Conservation (phyloP, 164 flowering plant genomes). For the Sextonia rubra region DNA sequence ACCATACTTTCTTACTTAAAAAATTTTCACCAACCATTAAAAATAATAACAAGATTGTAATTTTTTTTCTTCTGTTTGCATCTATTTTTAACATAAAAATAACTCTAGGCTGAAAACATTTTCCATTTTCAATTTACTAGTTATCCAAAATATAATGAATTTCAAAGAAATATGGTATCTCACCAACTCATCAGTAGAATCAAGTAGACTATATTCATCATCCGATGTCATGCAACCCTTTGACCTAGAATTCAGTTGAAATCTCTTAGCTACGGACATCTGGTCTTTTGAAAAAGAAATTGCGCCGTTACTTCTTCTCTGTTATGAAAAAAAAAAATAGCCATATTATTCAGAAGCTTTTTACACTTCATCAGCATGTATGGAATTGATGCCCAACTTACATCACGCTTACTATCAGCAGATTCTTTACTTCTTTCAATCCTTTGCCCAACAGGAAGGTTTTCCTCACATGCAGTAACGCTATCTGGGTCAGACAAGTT, state of each 20-base stretch:
- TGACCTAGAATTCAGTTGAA: slow-evolving; percentile 15
- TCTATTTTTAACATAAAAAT: no score
- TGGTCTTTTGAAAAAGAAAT: slow-evolving; percentile 29
- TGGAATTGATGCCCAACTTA: slow-evolving; percentile 69
- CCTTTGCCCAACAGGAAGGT: slow-evolving; percentile 16
- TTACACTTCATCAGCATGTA: slow-evolving; percentile 10
- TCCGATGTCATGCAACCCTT: slow-evolving; percentile 21
- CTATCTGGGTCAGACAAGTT: slow-evolving; percentile 2
- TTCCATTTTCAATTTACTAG: neutral
- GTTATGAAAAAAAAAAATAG: slow-evolving; percentile 22
- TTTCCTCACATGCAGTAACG: slow-evolving; percentile 30
- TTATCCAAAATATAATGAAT: neutral
- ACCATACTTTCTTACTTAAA: no score
- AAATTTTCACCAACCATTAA: no score
- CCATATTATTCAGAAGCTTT: slow-evolving; percentile 21
- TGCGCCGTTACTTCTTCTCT: slow-evolving; percentile 59
- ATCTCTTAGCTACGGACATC: slow-evolving; percentile 20
- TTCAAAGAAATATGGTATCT: slow-evolving; percentile 1
- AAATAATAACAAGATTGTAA: no score
- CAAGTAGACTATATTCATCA: slow-evolving; percentile 30
- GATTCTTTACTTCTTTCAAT: slow-evolving; percentile 16
- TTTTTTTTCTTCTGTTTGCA: no score
- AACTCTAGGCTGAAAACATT: neutral
- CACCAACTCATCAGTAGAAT: slow-evolving; percentile 73
- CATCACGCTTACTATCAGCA: slow-evolving; percentile 50